Percentiles rank a stretch among this genome's conserved stretches.
Evolutionary conservation across 2,329 filamentous ascomycete species (phyloP).

Genomic region (Talaromyces sp.): DNA sequence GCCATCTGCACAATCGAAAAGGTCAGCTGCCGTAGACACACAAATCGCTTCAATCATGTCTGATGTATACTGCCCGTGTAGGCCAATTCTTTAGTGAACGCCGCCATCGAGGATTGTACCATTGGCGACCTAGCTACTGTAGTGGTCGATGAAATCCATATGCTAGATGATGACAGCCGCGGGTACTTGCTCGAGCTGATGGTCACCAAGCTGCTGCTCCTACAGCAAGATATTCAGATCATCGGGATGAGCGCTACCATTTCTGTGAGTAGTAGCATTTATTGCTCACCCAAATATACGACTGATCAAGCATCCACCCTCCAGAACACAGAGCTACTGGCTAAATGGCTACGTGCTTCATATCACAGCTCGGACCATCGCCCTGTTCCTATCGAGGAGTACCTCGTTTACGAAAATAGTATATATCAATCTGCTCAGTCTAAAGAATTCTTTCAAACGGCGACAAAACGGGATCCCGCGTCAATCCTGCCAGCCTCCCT

Average conservation of each 20-base stretch:
- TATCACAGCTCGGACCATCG: constrained; percentile 68
- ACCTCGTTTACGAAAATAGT: constrained; percentile 65
- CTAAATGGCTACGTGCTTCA: constrained; percentile 64
- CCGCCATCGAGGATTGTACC: constrained; percentile 64
- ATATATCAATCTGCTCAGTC: constrained; percentile 61
- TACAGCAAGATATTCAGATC: constrained; percentile 64
- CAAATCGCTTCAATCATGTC: not conserved
- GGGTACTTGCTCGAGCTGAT: constrained; percentile 72
- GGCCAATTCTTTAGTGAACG: constrained; percentile 70
- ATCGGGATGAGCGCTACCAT: constrained; percentile 77
- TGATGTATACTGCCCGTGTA: constrained; percentile 26
- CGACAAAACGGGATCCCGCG: constrained; percentile 42
- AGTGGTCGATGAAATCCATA: constrained; percentile 74
- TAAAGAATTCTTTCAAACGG: constrained; percentile 53
- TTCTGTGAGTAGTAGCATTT: constrained; percentile 47
- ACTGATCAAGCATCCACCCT: not conserved
- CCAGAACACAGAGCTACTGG: constrained; percentile 65
- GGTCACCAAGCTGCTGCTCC: constrained; percentile 65
- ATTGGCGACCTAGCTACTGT: constrained; percentile 61
- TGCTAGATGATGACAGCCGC: constrained; percentile 70
- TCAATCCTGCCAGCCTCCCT: constrained; percentile 26
- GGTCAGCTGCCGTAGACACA: constrained; percentile 29
- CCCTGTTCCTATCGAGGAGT: constrained; percentile 70
- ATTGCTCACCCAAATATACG: not conserved
- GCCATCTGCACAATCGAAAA: constrained; percentile 78